A percentile compares a stretch with the other conserved stretches of the same genome.
These are phyloP conservation scores for Moesziomyces aphidis DNA, from an alignment of 1,284 basidiomycete genomes.

Conservation along the genomic window DNA sequence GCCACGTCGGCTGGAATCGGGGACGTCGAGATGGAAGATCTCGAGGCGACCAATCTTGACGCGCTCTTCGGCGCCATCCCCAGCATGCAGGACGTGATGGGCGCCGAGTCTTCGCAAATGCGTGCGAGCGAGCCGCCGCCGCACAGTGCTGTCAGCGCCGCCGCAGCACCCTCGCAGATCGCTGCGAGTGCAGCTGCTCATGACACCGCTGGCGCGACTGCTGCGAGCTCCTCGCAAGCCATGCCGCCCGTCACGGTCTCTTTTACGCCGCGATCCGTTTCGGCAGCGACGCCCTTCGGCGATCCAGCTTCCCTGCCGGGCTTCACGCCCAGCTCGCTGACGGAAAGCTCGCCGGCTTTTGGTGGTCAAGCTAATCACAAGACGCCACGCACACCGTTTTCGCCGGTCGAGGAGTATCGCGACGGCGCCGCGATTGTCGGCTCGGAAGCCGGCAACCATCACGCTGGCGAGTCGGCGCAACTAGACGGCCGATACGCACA, in stretches of 20 bases:
- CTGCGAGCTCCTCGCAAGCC: constrained; percentile 9
- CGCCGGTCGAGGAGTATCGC: constrained; percentile 53
- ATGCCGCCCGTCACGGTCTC: constrained; percentile 19
- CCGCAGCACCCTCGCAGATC: neutral
- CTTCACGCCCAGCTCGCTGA: constrained; percentile 60
- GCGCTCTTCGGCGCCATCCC: constrained; percentile 40
- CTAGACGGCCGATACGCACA: constrained; percentile 13
- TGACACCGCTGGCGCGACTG: neutral
- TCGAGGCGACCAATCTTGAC: constrained; percentile 35
- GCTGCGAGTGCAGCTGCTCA: neutral
- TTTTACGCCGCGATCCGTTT: constrained; percentile 34
- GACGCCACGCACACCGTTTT: constrained; percentile 59
- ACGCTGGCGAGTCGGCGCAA: constrained; percentile 7
- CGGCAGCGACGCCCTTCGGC: constrained; percentile 28
- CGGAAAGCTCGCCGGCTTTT: constrained; percentile 58
- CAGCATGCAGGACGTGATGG: constrained; percentile 32
- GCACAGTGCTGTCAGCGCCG: neutral
- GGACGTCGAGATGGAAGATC: constrained; percentile 34
- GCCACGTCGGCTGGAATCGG: constrained; percentile 3
- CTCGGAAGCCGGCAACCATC: constrained; percentile 9
- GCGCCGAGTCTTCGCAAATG: constrained; percentile 10
- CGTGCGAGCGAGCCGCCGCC: neutral
- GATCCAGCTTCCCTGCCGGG: constrained; percentile 60
- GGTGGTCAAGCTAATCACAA: constrained; percentile 50
- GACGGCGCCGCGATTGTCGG: constrained; percentile 43